phyloP scores from a whole-genome alignment of 1,284 basidiomycete genomes.

The Chalciporus sp. region DNA sequence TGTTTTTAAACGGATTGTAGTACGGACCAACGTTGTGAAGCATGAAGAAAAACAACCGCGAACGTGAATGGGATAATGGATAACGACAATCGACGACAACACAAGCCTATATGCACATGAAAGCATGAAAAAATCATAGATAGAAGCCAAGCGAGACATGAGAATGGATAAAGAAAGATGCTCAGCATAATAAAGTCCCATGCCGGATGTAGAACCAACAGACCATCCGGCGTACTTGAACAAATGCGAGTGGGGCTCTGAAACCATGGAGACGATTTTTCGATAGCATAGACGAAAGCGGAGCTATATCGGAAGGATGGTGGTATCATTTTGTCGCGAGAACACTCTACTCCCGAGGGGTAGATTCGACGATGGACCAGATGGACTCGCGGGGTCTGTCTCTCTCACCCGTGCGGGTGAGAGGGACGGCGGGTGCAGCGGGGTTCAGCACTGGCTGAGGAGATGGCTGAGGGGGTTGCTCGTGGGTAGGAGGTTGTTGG shows the following conservation, averaged over 20 bases:
- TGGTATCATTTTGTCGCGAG: slow-evolving; percentile 15
- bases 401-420: slow-evolving; percentile 28
- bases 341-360: slow-evolving; percentile 30
- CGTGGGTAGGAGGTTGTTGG: slow-evolving; percentile 29
- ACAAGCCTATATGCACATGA: slow-evolving; percentile 32
- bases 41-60: slow-evolving; percentile 9
- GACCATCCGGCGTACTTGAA: slow-evolving; percentile 13
- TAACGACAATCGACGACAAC: slow-evolving; percentile 31
- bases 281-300: slow-evolving; percentile 36
- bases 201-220: slow-evolving; percentile 13
- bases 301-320: slow-evolving; percentile 22
- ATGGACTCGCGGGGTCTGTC: slow-evolving; percentile 33
- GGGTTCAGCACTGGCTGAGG: slow-evolving; percentile 18
- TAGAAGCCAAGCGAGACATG: slow-evolving; percentile 30
- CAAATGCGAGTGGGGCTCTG: slow-evolving; percentile 29
- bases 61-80: slow-evolving; percentile 31
- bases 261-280: slow-evolving; percentile 17
- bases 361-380: slow-evolving; percentile 32
- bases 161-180: slow-evolving; percentile 16
- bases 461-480: slow-evolving; percentile 30
- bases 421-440: slow-evolving; percentile 19
- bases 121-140: slow-evolving; percentile 34
- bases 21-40: slow-evolving; percentile 12
- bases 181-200: slow-evolving; percentile 34
- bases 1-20: slow-evolving; percentile 22